Base-by-base conservation (phyloP, 1,284 basidiomycete genomes). In the Lignosus rhinocerotis region DNA sequence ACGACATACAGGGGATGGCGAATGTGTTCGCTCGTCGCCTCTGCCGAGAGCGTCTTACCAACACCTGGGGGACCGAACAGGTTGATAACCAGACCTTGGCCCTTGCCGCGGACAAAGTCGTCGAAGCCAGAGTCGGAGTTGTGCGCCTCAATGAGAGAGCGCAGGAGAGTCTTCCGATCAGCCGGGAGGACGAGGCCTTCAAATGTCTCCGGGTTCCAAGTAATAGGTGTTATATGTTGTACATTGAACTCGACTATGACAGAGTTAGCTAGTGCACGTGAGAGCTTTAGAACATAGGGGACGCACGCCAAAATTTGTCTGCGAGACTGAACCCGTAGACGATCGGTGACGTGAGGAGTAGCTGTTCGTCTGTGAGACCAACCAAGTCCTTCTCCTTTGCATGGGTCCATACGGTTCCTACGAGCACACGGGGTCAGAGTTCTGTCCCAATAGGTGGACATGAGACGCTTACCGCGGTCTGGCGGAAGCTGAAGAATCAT, bases 41-140 rank as follows among this genome's bases (percentile, higher is more conserved):
- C 84, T 0, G 84, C 85, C 0, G 83, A 72, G 36, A 74, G 56
- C 11, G 70, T 80, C 74, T 72, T 72, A 64, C 84, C 85, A 9
- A 84, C 82, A 45, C 84, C 85, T 2, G 84, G 84, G 31, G 83
- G 82, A 7, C 84, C 84, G 61, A 80, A 85, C 2, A 86, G 73
- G 61, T 84, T 84, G 64, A 85, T 75, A 39, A 86, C 80, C 34
- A 86, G 74, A 6, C 84, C 84, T 21, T 82, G 78, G 2, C 84
- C 84, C 67, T 86, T 86, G 43, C 82, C 84, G 66, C 80, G 78
- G 62, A 85, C 80, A 65, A 86, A 85, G 64, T 85, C 84, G 58
- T 85, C 83, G 62, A 85, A 83, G 10, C 77, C 76, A 3, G 79
- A 64, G 55, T 79, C 78, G 5, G 72, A 70, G 65, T 79, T 78